Base-by-base conservation (phyloP, 2,329 filamentous ascomycete genomes). In the Botrytis deweyae region DNA sequence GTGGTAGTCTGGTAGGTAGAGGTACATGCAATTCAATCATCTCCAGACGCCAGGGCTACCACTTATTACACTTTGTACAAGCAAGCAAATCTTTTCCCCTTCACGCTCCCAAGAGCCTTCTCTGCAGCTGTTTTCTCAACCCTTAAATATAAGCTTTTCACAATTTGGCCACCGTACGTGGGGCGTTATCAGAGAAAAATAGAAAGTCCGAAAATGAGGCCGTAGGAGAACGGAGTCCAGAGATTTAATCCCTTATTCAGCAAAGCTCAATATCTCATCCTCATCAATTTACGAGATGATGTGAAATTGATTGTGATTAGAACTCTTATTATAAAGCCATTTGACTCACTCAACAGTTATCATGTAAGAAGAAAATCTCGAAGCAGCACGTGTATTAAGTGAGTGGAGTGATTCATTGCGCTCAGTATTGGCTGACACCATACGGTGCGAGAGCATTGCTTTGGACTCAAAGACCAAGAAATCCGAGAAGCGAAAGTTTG, bases 191-290 rank as follows among this genome's bases (percentile, higher is more conserved):
- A 40, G 38, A 40, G 66, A 75, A 75, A 76, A 75, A 78, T 75
- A 75, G 75, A 77, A 77, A 74, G 62, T 64, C 77, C 77, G 77
- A 78, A 74, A 72, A 78, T 75, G 75, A 75, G 74, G 74, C 78
- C 77, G 75, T 55, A 38, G 38, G 22, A 58, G 52, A 46, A 64
- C 29, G 40, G 71, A 67, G 38, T 70, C 55, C 52, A 58, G 42
- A 29, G 49, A 25, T 55, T 55, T 55, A n/a, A 55, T 55, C 25
- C 49, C 33, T 46, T 61, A n/a, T 40, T 59, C 52, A 55, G 66
- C 46, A 69, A 58, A 38, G 10, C 38, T 64, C 62, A 42, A 44
- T 20, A 29, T 46, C 40, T 33, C 33, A 18, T 65, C 25, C 63
- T 65, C 42, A 52, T 8, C 25, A 52, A 52, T 22, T 38, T 10